Base-by-base conservation (phyloP, 2,329 filamentous ascomycete species). In the Fusarium begoniae region DNA sequence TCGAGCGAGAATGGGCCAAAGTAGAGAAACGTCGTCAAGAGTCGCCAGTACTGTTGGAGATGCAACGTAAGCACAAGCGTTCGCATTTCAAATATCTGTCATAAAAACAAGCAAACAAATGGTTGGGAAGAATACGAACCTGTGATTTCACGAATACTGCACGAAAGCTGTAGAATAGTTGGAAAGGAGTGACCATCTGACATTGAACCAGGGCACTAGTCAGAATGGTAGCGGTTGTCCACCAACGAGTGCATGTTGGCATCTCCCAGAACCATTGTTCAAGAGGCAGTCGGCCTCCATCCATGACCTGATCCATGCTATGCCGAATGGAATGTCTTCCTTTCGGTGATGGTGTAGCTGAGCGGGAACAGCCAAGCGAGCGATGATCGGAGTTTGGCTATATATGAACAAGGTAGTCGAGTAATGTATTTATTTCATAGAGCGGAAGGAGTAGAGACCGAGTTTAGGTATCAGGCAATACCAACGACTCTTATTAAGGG, bases 261-360 rank as follows among this genome's bases (percentile, higher is more conserved):
- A 98, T 98, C 83, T 99, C 96, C 89, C 94, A 98, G 84, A 98
- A 98, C 96, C 96, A 99, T 77, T 96, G 93, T 84, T 98, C 96
- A 13, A 99, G 88, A 47, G 96, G 96, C 79, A 98, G 86, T 61
- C 88, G 86, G 67, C 88, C 90, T 75, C 87, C 89, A 66, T 89
- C 89, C 81, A 90, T 87, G 78, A 89, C 86, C 78, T 89, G 87
- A 75, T 90, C 88, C 88, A 90, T 20, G 44, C 22, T 38, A 44
- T 57, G 63, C 51, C 28, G 45, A 50, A 28, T 48, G 30, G 32
- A 41, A 53, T 54, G 30, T 26, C 20, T 30, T 63, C 26, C 37
- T 40, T 43, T 30, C 26, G 41, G 53, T 32, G 58, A 57, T 59
- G 41, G 20, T 38, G 44, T 40, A 35, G 41, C 15, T 35, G 44